Percentiles rank a stretch among this genome's conserved stretches.
These are phyloP conservation scores for Boletellus ananas DNA, from an alignment of 768 basidiomycete species.

Conservation along the genomic window DNA sequence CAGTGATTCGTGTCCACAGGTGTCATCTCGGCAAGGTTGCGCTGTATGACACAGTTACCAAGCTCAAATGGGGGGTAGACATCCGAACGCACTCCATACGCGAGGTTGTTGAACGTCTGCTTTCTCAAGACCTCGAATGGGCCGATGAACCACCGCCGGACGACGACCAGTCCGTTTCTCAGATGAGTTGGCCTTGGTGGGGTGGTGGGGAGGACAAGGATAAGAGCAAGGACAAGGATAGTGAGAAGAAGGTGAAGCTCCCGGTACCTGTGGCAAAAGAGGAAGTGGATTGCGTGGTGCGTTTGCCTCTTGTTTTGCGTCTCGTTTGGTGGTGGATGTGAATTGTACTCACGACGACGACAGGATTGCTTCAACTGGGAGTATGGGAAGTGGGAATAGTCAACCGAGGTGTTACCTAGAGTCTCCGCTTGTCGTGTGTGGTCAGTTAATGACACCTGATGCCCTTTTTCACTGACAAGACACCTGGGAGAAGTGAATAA, in stretches of 20 bases:
- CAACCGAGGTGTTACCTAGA: background rate
- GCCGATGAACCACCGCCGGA: conserved; percentile 23
- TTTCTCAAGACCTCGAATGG: conserved; percentile 55
- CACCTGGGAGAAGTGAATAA: too few species aligned
- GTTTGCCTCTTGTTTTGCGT: conserved; percentile 20
- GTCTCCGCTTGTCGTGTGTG: background rate
- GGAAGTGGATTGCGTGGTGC: conserved; percentile 65
- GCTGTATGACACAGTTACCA: conserved; percentile 81
- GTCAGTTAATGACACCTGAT: background rate
- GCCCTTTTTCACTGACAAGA: too few species aligned
- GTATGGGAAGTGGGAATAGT: conserved; percentile 41
- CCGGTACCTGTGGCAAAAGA: conserved; percentile 46
- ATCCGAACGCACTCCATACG: conserved; percentile 67
- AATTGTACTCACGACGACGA: background rate
- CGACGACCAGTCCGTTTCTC: background rate
- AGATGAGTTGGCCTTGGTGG: conserved; percentile 27
- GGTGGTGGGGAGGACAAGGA: conserved; percentile 31
- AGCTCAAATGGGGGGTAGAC: conserved; percentile 76
- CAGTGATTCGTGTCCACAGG: conserved; percentile 24
- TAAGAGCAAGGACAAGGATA: conserved; percentile 23
- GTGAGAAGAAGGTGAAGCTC: conserved; percentile 17
- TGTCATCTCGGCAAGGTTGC: conserved; percentile 87
- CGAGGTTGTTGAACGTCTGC: conserved; percentile 64
- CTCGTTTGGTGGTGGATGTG: background rate
- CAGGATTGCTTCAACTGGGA: conserved; percentile 79